Percentiles rank a stretch among this genome's conserved stretches.
These are phyloP conservation scores for Kwoniella shandongensis DNA, from an alignment of 768 basidiomycete species.

Conservation along the genomic window DNA sequence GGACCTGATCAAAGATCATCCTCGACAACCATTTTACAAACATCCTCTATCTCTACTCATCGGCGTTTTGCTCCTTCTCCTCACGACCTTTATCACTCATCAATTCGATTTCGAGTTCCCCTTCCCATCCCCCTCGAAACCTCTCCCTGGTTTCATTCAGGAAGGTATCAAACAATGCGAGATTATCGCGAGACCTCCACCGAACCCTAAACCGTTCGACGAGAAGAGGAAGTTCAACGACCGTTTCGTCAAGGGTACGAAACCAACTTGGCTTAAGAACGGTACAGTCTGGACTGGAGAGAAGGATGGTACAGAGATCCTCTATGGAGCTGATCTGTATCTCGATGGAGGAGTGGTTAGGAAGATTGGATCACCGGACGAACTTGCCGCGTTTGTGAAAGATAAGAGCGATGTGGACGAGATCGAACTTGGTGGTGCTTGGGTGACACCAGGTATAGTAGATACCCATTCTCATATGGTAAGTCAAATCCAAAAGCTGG, in stretches of 20 bases:
- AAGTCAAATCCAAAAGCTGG: too few species aligned
- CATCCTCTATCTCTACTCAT: slow-evolving; percentile 3
- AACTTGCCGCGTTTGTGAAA: slow-evolving; percentile 56
- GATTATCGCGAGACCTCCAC: slow-evolving; percentile 38
- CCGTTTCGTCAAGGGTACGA: slow-evolving; percentile 58
- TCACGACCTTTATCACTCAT: slow-evolving; percentile 1
- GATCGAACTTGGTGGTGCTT: slow-evolving; percentile 65
- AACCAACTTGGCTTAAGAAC: slow-evolving; percentile 63
- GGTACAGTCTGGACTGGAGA: slow-evolving; percentile 77
- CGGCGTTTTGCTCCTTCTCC: background rate
- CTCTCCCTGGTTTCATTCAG: slow-evolving; percentile 31
- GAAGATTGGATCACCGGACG: slow-evolving; percentile 60
- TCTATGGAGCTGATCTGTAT: slow-evolving; percentile 64
- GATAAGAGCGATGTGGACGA: slow-evolving; percentile 54
- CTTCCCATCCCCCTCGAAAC: slow-evolving; percentile 13
- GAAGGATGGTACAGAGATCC: slow-evolving; percentile 60
- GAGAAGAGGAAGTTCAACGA: slow-evolving; percentile 37
- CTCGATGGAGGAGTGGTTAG: slow-evolving; percentile 67
- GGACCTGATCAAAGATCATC: background rate
- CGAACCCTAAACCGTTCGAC: slow-evolving; percentile 31
- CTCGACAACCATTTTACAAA: background rate
- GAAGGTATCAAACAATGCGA: slow-evolving; percentile 50
- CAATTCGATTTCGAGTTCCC: slow-evolving; percentile 35
- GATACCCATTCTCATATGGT: background rate
- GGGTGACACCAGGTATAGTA: slow-evolving; percentile 68